phyloP scores from a whole-genome alignment of 352 stramenopile genomes.

The Blastocystis sp. region DNA sequence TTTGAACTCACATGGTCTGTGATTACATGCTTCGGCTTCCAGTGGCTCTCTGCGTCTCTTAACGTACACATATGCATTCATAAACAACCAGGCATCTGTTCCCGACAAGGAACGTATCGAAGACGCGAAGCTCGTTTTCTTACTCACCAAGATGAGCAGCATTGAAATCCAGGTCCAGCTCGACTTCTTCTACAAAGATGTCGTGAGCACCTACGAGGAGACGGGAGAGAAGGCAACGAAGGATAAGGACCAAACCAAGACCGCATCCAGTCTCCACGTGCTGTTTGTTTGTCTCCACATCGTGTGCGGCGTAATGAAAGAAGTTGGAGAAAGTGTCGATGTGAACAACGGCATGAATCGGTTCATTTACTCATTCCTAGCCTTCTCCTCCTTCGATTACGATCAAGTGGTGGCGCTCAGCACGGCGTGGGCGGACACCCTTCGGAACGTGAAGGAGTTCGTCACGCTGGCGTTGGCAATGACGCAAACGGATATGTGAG shows the following conservation, averaged over 20 bases:
- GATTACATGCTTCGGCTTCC: background rate
- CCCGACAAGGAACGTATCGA: background rate
- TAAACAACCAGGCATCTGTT: background rate
- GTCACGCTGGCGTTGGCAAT: background rate
- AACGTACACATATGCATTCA: no score
- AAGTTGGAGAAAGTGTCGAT: conserved; percentile 32
- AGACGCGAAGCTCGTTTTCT: background rate
- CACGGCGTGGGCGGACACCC: conserved; percentile 19
- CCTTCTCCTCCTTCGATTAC: conserved; percentile 30
- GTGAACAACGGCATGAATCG: background rate
- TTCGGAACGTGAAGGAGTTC: conserved; percentile 7
- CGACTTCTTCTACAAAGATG: conserved; percentile 45
- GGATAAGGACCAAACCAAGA: background rate
- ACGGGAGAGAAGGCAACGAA: background rate
- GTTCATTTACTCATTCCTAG: background rate
- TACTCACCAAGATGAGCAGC: background rate
- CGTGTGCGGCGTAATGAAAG: conserved; percentile 3
- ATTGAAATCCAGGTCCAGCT: conserved; percentile 10
- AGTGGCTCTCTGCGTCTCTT: background rate
- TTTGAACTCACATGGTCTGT: conserved; percentile 16
- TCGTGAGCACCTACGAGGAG: background rate
- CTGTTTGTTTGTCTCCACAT: conserved; percentile 19
- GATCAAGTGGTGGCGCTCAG: background rate
- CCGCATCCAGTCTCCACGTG: background rate
- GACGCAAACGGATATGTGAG: conserved; percentile 19